Evolutionary conservation across 2,329 filamentous ascomycete genomes (phyloP).

Genomic region (Hymenoscyphus salicellus): DNA sequence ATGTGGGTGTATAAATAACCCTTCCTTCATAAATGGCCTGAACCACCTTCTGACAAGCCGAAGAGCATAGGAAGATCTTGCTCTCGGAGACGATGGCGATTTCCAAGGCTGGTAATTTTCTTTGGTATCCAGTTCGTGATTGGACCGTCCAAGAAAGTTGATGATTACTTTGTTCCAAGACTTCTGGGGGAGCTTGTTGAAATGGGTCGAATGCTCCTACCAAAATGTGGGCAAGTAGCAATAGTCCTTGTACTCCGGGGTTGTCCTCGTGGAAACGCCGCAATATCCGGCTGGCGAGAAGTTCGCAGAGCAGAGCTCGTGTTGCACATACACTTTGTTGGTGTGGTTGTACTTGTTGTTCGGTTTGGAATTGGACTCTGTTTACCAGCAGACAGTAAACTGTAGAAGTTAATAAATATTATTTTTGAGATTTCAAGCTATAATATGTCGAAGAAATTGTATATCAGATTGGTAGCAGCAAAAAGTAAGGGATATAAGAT

Average conservation of each 20-base stretch:
- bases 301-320: conserved; percentile 73
- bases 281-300: conserved; percentile 74
- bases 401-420: conserved; percentile 29
- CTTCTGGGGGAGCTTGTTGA: conserved; percentile 70
- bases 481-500: too few species aligned
- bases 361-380: conserved; percentile 72
- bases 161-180: conserved; percentile 53
- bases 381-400: conserved; percentile 85
- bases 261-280: conserved; percentile 77
- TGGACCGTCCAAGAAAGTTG: conserved; percentile 41
- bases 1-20: conserved; percentile 77
- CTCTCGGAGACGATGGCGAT: conserved; percentile 80
- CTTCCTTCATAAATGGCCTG: conserved; percentile 78
- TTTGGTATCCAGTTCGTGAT: conserved; percentile 45
- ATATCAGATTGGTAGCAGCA: too few species aligned
- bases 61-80: conserved; percentile 73
- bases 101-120: conserved; percentile 68
- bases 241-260: conserved; percentile 64
- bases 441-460: too few species aligned
- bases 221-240: conserved; percentile 74
- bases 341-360: conserved; percentile 72
- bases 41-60: conserved; percentile 77
- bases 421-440: background rate
- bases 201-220: conserved; percentile 84
- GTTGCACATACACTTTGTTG: conserved; percentile 79